Evolutionary conservation across 2,329 filamentous ascomycete genomes (phyloP), one percentile per base, ranked within the genome.

Genomic region (Trichoderma endophyticum): DNA sequence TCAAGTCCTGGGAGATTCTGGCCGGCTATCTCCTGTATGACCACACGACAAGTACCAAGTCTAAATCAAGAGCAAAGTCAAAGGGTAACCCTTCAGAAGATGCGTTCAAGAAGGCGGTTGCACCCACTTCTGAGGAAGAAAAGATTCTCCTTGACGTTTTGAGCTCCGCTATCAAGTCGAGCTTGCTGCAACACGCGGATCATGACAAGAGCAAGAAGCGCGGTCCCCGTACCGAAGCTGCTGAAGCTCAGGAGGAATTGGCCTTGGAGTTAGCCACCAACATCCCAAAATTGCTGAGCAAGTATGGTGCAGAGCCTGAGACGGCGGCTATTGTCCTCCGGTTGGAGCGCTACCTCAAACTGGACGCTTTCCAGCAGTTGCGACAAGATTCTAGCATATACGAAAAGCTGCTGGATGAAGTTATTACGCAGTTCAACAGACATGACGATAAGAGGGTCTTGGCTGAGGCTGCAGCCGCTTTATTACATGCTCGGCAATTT

Each of bases 21-120:
- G 92, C 94, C 30, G 94, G 94, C 18, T 99, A 98, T 80, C 87
- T 99, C 7, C 85, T 99, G 2, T 97, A 93, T 79, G 96, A 99
- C 77, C 95, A 98, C 80, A 96, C 94, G 0, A 87, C 86, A 1
- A 89, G 88, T 78, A 83, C 78, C 79, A 89, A 80, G 71, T 83
- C 86, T 15, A 87, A 82, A 74, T 79, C 82, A 84, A 90, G 76
- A 81, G 86, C 75, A 81, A 87, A 78, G 28, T 82, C 86, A 3
- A 86, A 87, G 62, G 84, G 84, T 11, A 87, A 88, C 21, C 78
- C 80, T 32, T 82, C 89, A 1, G 88, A 93, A 65, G 84, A 84
- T 21, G 86, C 88, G 30, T 87, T 97, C 65, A 93, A 92, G 77
- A 87, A 88, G 73, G 88, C 91, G 32, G 92, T 93, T 76, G 92